Evolutionary conservation across 768 basidiomycete species (phyloP).

Genomic region (Rhizopogon rudus): DNA sequence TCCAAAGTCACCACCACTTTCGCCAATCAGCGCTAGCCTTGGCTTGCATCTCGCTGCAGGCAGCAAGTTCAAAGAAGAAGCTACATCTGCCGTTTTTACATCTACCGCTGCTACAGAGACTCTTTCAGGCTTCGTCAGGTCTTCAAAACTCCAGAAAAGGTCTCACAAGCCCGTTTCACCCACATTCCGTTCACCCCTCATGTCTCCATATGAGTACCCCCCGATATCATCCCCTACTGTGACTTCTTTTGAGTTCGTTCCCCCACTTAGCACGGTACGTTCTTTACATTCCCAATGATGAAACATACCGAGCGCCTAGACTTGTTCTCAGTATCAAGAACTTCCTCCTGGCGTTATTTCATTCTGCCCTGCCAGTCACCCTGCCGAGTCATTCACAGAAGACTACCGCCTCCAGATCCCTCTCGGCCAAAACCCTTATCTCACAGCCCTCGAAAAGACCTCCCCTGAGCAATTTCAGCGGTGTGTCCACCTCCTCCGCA

Average conservation of each 20-base stretch:
- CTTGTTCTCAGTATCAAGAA: slow-evolving; percentile 4
- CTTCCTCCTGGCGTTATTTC: slow-evolving; percentile 11
- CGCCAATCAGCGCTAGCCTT: slow-evolving; percentile 5
- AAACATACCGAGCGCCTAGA: slow-evolving; percentile 1
- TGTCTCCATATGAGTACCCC: too few species aligned
- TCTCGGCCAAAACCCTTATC: slow-evolving; percentile 12
- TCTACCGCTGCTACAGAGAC: slow-evolving; percentile 13
- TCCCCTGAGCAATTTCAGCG: slow-evolving; percentile 14
- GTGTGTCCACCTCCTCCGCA: slow-evolving; percentile 23
- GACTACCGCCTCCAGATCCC: slow-evolving; percentile 20
- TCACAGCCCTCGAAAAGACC: slow-evolving; percentile 17
- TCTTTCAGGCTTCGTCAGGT: too few species aligned
- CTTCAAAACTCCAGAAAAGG: too few species aligned
- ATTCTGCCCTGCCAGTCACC: slow-evolving; percentile 17
- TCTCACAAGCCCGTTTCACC: too few species aligned
- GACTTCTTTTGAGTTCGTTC: neutral
- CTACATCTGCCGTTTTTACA: slow-evolving; percentile 18
- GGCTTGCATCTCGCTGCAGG: slow-evolving; percentile 17
- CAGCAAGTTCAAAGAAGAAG: slow-evolving; percentile 23
- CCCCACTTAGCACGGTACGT: neutral
- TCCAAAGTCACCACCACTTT: slow-evolving; percentile 10
- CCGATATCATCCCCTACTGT: too few species aligned
- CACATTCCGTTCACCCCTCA: too few species aligned
- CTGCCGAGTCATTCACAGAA: slow-evolving; percentile 24
- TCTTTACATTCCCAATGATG: neutral